phyloP scores from a whole-genome alignment of 2,329 filamentous ascomycete species.

The Pseudonectria foliicola region DNA sequence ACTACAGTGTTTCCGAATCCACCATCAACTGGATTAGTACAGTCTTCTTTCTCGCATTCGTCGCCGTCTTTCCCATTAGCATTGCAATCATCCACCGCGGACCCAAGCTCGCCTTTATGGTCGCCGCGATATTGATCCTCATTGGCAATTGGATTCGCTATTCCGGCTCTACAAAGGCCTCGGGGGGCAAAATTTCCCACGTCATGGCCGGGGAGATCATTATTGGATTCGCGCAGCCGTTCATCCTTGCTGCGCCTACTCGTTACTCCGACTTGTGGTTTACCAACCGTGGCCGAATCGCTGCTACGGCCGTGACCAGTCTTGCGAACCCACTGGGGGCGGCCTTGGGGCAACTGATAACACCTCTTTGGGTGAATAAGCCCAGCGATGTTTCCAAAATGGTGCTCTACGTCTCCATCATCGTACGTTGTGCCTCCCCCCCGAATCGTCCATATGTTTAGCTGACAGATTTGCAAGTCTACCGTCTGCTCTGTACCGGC shows the following conservation, averaged over 20 bases:
- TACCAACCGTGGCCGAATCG: conserved; percentile 72
- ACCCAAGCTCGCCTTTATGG: conserved; percentile 69
- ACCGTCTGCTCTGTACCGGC: conserved; percentile 58
- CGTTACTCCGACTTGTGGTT: conserved; percentile 95
- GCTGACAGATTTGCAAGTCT: conserved; percentile 18
- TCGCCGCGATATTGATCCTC: conserved; percentile 65
- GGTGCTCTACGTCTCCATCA: conserved; percentile 78
- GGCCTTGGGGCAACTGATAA: conserved; percentile 79
- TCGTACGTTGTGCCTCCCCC: conserved; percentile 41
- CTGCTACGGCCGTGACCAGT: conserved; percentile 77
- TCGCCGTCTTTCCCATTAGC: conserved; percentile 60
- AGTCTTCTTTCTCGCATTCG: conserved; percentile 79
- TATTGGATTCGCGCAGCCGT: conserved; percentile 83
- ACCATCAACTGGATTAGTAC: conserved; percentile 92
- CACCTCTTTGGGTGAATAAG: conserved; percentile 65
- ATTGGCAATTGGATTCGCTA: conserved; percentile 89
- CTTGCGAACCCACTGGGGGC: conserved; percentile 87
- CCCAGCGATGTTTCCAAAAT: conserved; percentile 65
- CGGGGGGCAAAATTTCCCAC: conserved; percentile 60
- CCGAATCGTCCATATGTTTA: background rate
- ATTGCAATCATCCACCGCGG: conserved; percentile 76
- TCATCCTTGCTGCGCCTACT: conserved; percentile 82
- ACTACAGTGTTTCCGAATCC: conserved; percentile 67
- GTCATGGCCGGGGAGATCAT: conserved; percentile 90
- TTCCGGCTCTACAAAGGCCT: conserved; percentile 52